These are phyloP conservation scores for Xerocomellus intermedius DNA, from an alignment of 768 basidiomycete species.

Conservation along the genomic window DNA sequence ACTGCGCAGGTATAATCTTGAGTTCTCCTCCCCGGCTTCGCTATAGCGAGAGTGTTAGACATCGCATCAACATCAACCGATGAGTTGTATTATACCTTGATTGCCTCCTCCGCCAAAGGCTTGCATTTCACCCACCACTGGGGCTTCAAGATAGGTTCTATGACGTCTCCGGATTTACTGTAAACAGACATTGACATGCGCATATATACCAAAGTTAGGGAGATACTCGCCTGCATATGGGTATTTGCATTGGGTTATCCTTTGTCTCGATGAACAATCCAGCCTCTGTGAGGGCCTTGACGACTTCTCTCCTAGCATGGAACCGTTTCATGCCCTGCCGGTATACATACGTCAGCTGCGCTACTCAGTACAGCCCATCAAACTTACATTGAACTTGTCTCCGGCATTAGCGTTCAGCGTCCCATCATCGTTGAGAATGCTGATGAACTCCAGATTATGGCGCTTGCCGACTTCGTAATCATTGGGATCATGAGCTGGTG, in stretches of 20 bases:
- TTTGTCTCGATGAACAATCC: conserved; percentile 89
- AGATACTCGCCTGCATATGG: conserved; percentile 70
- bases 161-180: conserved; percentile 95
- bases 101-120: conserved; percentile 84
- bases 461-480: conserved; percentile 93
- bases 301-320: conserved; percentile 82
- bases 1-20: conserved; percentile 75
- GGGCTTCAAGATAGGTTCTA: conserved; percentile 92
- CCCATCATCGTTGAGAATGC: conserved; percentile 94
- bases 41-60: conserved; percentile 37
- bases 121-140: conserved; percentile 99
- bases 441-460: conserved; percentile 89
- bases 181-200: conserved; percentile 2
- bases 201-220: not conserved
- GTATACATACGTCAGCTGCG: not conserved
- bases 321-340: conserved; percentile 94
- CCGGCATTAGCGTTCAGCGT: conserved; percentile 92
- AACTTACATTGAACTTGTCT: conserved; percentile 60
- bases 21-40: conserved; percentile 89
- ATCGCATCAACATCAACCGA: not conserved
- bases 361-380: not conserved
- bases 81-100: conserved; percentile 55
- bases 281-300: conserved; percentile 78
- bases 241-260: conserved; percentile 97
- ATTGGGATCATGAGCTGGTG: conserved; percentile 95